These are phyloP conservation scores for Dioszegia crocea DNA, from an alignment of 768 basidiomycete genomes.

Conservation along the genomic window DNA sequence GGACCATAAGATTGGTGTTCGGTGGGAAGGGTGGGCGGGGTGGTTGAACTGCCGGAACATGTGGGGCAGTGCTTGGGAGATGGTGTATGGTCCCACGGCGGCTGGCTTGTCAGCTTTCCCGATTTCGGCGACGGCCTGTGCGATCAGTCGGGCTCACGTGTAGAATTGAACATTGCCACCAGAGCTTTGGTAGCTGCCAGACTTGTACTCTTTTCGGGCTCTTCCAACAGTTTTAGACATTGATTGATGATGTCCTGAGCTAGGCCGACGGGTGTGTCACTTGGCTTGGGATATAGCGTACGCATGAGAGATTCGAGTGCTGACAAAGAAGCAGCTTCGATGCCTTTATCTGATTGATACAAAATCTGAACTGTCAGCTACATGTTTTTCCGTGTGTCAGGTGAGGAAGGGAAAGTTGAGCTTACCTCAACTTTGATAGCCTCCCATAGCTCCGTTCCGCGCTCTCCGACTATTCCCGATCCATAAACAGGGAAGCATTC, in stretches of 20 bases:
- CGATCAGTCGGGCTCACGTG: constrained; percentile 58
- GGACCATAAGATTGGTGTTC: constrained; percentile 63
- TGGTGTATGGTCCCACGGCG: constrained; percentile 63
- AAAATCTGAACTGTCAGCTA: constrained; percentile 62
- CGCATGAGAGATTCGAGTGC: constrained; percentile 68
- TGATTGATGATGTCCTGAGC: constrained; percentile 73
- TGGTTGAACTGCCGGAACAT: constrained; percentile 70
- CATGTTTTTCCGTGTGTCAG: not conserved
- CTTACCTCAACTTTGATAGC: constrained; percentile 79
- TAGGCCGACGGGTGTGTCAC: constrained; percentile 55
- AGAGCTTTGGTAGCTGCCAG: constrained; percentile 80
- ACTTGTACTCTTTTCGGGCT: constrained; percentile 92
- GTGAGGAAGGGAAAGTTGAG: not conserved
- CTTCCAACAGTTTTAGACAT: constrained; percentile 70
- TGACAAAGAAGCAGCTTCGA: constrained; percentile 69
- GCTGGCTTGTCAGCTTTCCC: constrained; percentile 53
- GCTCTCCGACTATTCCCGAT: constrained; percentile 57
- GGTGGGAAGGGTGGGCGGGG: constrained; percentile 51
- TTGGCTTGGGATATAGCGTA: constrained; percentile 60
- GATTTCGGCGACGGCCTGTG: not conserved
- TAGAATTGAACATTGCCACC: constrained; percentile 69
- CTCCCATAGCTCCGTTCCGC: constrained; percentile 81
- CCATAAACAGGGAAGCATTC: constrained; percentile 83
- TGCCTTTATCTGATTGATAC: constrained; percentile 75
- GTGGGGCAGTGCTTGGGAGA: constrained; percentile 67